Percentiles rank a stretch among this genome's conserved stretches.
These are phyloP conservation scores for Puccinia coronata DNA, from an alignment of 1,284 basidiomycete genomes.

Conservation along the genomic window DNA sequence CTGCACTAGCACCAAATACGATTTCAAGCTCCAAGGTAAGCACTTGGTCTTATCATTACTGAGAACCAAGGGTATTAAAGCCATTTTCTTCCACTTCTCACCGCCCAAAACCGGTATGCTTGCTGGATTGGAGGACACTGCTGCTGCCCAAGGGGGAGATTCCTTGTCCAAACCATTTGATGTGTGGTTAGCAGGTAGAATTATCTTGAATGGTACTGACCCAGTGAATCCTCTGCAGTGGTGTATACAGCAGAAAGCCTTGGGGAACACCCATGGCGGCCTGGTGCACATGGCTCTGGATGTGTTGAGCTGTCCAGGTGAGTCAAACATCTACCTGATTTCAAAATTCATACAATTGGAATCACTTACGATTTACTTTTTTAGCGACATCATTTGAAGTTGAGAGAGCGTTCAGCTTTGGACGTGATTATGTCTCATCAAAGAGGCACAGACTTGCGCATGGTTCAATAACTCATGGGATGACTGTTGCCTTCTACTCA, in stretches of 20 bases:
- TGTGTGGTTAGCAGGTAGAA: background rate
- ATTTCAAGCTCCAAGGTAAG: background rate
- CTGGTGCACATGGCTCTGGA: conserved; percentile 6
- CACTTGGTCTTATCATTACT: too few species aligned
- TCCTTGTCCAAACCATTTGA: background rate
- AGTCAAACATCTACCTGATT: background rate
- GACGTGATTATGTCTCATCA: too few species aligned
- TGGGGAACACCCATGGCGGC: background rate
- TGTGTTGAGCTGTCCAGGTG: conserved; percentile 3
- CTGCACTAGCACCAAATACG: background rate
- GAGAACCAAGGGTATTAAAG: too few species aligned
- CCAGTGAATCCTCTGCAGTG: conserved; percentile 21
- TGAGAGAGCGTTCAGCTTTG: too few species aligned
- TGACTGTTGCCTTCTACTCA: too few species aligned
- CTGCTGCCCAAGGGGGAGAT: background rate
- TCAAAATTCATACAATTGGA: too few species aligned
- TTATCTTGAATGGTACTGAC: background rate
- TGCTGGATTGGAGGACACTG: background rate
- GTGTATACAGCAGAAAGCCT: conserved; percentile 3
- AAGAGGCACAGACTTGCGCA: too few species aligned
- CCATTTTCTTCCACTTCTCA: too few species aligned
- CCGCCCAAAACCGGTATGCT: conserved; percentile 5
- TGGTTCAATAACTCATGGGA: too few species aligned
- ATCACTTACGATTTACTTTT: too few species aligned
- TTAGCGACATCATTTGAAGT: too few species aligned